Conservation (phyloP, 2,329 filamentous ascomycete species). For the Eutypella sp. region DNA sequence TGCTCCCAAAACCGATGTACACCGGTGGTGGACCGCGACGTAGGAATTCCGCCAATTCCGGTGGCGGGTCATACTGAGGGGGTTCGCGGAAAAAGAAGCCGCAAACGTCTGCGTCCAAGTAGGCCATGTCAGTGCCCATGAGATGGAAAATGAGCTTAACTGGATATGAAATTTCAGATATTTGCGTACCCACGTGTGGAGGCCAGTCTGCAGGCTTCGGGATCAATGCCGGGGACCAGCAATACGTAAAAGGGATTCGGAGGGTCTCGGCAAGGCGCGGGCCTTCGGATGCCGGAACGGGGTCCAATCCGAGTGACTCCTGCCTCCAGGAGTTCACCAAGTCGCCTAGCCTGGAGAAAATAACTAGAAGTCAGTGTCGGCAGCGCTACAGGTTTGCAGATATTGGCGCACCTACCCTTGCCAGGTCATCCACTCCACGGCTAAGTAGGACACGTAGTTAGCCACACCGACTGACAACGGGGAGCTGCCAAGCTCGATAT, state of each 20-base stretch:
- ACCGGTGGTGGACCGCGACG: slow-evolving; percentile 65
- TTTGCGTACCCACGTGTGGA: slow-evolving; percentile 51
- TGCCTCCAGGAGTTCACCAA: slow-evolving; percentile 79
- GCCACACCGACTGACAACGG: too few relatives aligned
- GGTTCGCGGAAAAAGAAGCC: slow-evolving; percentile 73
- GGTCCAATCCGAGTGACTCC: slow-evolving; percentile 62
- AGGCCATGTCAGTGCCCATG: too few relatives aligned
- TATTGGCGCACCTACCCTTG: slow-evolving; percentile 48
- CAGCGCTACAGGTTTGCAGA: neutral
- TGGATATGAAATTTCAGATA: slow-evolving; percentile 17
- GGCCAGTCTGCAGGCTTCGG: slow-evolving; percentile 75
- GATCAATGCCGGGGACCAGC: slow-evolving; percentile 60
- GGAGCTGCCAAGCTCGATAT: slow-evolving; percentile 63
- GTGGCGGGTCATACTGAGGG: slow-evolving; percentile 59
- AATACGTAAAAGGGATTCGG: neutral
- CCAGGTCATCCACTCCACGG: slow-evolving; percentile 86
- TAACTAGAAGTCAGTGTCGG: slow-evolving; percentile 39
- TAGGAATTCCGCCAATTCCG: slow-evolving; percentile 62
- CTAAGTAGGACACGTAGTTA: slow-evolving; percentile 72
- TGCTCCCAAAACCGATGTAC: slow-evolving; percentile 80
- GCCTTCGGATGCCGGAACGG: slow-evolving; percentile 56
- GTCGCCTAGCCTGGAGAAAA: slow-evolving; percentile 49
- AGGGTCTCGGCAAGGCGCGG: slow-evolving; percentile 61
- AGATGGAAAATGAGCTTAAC: too few relatives aligned
- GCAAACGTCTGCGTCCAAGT: slow-evolving; percentile 37